Evolutionary conservation across 1,139 yeast species (phyloP), one percentile per base, ranked within the genome.

Genomic region (Hemisphaericaspora subhashii): DNA sequence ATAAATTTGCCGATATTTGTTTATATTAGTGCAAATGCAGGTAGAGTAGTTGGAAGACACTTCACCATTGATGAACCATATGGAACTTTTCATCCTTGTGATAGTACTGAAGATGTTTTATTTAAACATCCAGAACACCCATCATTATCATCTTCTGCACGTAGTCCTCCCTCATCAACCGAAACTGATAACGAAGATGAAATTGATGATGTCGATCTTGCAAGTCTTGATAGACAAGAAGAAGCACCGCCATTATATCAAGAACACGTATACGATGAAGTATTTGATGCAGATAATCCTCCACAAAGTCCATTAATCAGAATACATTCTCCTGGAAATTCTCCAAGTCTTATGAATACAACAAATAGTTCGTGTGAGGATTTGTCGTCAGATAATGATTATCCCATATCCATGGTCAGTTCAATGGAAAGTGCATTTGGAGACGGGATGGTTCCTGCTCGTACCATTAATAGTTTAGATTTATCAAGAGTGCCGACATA

Each of bases 1-100:
- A 86, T 89, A 3, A 80, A 83, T 33, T 60, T 84, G 36, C 89
- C 90, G 0, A 66, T 84, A 2, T 68, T 65, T 27, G 56, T 84
- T 6, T 84, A 79, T 52, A 66, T 81, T 7, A 77, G 82, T 37
- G 77, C 85, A 3, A 68, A 68, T 35, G 42, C 58, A 16, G 81
- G 81, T 4, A 66, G 66, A 28, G 72, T 79, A 32, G 56, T 66
- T 22, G 86, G 83, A 0, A 61, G 77, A 32, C 74, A 69, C 41
- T 77, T 71, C 37, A 69, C 73, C 23, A 57, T 80, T 21, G 85
- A 81, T 43, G 56, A 61, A 26, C 76, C 77, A 10, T 70, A 68
- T 46, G 75, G 79, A 3, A 67, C 67, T 35, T 75, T 81, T 51
- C 61, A 72, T 24, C 56, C 70, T 18, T 58, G 55, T 11, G 60